A percentile compares a stretch with the other conserved stretches of the same genome.
Evolutionary conservation across 345 rosid genomes (phyloP).

Genomic region (Eucalyptus sideroxylon): DNA sequence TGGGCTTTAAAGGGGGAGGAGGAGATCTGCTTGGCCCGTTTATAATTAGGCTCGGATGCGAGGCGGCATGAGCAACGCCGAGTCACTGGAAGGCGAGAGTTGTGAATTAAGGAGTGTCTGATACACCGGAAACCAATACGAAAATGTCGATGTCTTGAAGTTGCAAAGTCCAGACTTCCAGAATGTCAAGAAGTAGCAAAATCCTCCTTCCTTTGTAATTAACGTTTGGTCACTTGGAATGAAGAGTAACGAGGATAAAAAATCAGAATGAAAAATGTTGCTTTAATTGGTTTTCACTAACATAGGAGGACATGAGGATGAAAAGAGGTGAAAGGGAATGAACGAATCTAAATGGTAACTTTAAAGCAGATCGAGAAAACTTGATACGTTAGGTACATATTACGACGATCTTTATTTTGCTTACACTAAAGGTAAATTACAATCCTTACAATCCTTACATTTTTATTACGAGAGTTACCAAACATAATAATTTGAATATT

Average conservation of each 20-base stretch:
- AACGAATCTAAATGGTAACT: not conserved
- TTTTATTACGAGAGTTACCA: not conserved
- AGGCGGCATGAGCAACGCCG: not conserved
- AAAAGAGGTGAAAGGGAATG: not conserved
- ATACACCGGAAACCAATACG: not conserved
- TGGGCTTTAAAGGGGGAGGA: not conserved
- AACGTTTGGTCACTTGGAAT: not conserved
- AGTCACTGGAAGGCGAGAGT: not conserved
- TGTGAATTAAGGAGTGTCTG: not conserved
- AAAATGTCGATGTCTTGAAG: not conserved
- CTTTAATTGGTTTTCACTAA: not conserved
- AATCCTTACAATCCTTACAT: not conserved
- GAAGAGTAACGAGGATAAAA: not conserved
- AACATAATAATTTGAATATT: not conserved
- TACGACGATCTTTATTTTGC: not conserved
- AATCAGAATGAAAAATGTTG: not conserved
- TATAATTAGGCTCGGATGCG: not conserved
- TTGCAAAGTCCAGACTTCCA: not conserved
- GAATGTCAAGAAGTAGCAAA: not conserved
- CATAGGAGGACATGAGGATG: not conserved
- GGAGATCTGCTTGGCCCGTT: not conserved
- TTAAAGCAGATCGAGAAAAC: not conserved
- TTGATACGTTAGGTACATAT: not conserved
- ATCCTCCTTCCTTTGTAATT: not conserved
- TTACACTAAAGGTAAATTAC: not conserved